A percentile compares a stretch with the other conserved stretches of the same genome.
Evolutionary conservation across 345 rosid genomes (phyloP).

Genomic region (Anacardium occidentale): DNA sequence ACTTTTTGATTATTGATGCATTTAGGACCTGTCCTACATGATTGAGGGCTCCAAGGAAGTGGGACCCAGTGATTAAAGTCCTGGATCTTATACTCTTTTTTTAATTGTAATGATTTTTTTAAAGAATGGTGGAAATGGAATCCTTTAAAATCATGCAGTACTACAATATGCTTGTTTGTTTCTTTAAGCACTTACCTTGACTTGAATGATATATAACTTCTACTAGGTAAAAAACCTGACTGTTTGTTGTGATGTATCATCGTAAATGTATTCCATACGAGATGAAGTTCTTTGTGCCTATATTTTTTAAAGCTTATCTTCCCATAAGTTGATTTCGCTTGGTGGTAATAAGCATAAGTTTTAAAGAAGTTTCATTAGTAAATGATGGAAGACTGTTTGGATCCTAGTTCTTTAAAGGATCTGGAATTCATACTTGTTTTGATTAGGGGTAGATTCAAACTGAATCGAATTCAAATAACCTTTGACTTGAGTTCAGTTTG

Average conservation of each 20-base stretch:
- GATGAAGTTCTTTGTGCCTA: not conserved
- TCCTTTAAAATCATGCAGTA: not conserved
- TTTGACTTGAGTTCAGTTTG: too few species aligned
- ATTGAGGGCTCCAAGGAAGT: constrained; percentile 4
- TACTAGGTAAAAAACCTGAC: constrained; percentile 8
- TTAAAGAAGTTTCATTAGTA: not conserved
- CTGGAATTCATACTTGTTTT: not conserved
- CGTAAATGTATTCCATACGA: not conserved
- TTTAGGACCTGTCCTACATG: not conserved
- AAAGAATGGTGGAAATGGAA: not conserved
- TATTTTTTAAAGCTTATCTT: not conserved
- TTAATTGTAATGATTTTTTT: not conserved
- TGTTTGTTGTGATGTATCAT: not conserved
- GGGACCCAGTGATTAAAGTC: not conserved
- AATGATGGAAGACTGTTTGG: not conserved
- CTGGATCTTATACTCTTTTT: not conserved
- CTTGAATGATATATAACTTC: not conserved
- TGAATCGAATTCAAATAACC: too few species aligned
- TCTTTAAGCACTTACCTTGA: not conserved
- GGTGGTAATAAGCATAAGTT: constrained; percentile 1
- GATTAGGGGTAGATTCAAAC: too few species aligned
- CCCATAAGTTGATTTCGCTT: not conserved
- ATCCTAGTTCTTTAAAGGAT: not conserved
- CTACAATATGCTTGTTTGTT: not conserved
- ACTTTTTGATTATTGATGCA: constrained; percentile 5